phyloP scores from a whole-genome alignment of 768 basidiomycete genomes.

The Cyclocybe aegerita region DNA sequence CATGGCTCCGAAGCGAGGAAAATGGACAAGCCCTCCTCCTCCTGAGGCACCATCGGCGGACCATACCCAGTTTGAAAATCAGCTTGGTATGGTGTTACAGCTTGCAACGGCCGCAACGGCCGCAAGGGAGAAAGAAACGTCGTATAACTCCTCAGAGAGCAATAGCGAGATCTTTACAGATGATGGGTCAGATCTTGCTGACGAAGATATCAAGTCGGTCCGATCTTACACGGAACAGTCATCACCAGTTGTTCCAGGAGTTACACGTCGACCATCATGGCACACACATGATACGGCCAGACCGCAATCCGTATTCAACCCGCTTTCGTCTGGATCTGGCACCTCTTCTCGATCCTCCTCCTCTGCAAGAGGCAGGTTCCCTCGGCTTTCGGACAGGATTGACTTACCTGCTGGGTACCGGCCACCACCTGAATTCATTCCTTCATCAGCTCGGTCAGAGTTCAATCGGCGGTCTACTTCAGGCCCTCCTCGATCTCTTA shows the following conservation, averaged over 20 bases:
- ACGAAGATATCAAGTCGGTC: conserved; percentile 72
- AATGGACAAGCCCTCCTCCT: conserved; percentile 87
- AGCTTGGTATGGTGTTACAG: conserved; percentile 63
- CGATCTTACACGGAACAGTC: conserved; percentile 61
- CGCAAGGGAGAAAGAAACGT: conserved; percentile 52
- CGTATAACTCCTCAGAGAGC: conserved; percentile 53
- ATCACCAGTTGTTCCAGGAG: conserved; percentile 22
- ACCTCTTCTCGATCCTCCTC: conserved; percentile 18
- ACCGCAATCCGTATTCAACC: conserved; percentile 10
- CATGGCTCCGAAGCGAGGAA: conserved; percentile 77
- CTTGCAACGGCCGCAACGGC: conserved; percentile 66
- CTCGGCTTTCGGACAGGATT: conserved; percentile 21
- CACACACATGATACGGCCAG: conserved; percentile 30
- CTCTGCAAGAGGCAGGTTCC: conserved; percentile 25
- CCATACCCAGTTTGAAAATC: conserved; percentile 65
- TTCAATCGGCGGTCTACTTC: conserved; percentile 42
- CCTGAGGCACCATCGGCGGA: conserved; percentile 69
- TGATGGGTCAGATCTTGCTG: conserved; percentile 60
- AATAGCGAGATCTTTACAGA: conserved; percentile 69
- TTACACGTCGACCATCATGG: conserved; percentile 49
- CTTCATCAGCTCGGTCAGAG: conserved; percentile 35
- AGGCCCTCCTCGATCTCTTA: conserved; percentile 38
- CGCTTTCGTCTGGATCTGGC: conserved; percentile 3
- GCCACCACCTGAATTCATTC: conserved; percentile 20
- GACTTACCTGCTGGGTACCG: conserved; percentile 22